Conservation (phyloP, 2,329 filamentous ascomycete species). For the Pleomassaria siparia region DNA sequence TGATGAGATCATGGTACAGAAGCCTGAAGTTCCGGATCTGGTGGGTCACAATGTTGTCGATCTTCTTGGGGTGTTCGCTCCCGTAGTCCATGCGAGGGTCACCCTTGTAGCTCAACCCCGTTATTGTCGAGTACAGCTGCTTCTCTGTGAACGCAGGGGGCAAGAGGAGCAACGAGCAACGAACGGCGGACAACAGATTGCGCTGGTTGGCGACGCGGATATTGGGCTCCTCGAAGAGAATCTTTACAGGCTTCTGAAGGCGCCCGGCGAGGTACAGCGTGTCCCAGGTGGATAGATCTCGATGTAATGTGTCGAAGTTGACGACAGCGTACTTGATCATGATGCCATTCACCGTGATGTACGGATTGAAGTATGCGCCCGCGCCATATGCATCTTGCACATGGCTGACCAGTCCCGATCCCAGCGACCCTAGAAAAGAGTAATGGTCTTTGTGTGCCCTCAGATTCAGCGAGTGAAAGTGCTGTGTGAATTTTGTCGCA, state of each 20-base stretch:
- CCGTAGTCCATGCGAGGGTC: conserved; percentile 94
- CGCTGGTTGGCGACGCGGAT: conserved; percentile 94
- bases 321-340: conserved; percentile 98
- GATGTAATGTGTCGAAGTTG: conserved; percentile 84
- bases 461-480: conserved; percentile 95
- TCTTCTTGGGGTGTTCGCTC: conserved; percentile 88
- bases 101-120: conserved; percentile 89
- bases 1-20: conserved; percentile 85
- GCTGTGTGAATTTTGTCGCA: conserved; percentile 88
- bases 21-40: conserved; percentile 91
- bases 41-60: conserved; percentile 88
- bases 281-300: conserved; percentile 86
- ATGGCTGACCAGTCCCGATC: conserved; percentile 79
- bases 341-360: conserved; percentile 90
- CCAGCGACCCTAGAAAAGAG: conserved; percentile 78
- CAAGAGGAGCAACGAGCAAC: conserved; percentile 84
- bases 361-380: conserved; percentile 97
- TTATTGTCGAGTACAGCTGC: conserved; percentile 86
- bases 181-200: conserved; percentile 88
- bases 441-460: conserved; percentile 89
- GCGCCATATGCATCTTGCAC: conserved; percentile 89
- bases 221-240: conserved; percentile 87
- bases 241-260: conserved; percentile 96
- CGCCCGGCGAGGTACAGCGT: conserved; percentile 95
- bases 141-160: conserved; percentile 82